Percentiles rank a stretch among this genome's conserved stretches.
phyloP scores from a whole-genome alignment of 768 basidiomycete species.

The Leucocoprinus birnbaumii region DNA sequence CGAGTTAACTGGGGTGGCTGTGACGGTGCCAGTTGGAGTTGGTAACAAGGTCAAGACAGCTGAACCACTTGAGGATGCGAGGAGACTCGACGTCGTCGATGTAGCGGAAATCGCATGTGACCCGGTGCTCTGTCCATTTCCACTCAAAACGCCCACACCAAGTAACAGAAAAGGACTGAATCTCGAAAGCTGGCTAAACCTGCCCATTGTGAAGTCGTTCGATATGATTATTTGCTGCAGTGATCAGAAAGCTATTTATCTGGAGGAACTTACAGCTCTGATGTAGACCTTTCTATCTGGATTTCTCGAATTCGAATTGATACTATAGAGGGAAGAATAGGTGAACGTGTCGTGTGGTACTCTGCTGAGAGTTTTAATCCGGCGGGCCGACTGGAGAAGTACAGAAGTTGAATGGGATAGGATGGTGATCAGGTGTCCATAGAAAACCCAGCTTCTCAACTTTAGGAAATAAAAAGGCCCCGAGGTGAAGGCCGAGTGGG shows the following conservation, averaged over 20 bases:
- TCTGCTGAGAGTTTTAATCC: too few relatives aligned
- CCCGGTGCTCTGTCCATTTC: not conserved
- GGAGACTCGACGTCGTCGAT: not conserved
- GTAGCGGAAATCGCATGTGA: not conserved
- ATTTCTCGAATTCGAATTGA: too few relatives aligned
- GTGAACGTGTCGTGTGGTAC: slow-evolving; percentile 32
- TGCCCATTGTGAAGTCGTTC: not conserved
- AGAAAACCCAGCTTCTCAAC: too few relatives aligned
- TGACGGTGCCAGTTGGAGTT: not conserved
- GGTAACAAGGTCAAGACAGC: not conserved
- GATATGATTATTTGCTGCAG: not conserved
- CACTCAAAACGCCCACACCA: not conserved
- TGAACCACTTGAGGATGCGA: not conserved
- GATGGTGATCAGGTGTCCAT: too few relatives aligned
- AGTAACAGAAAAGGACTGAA: not conserved
- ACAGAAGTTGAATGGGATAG: too few relatives aligned
- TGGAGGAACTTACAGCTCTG: too few relatives aligned
- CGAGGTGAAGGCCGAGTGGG: too few relatives aligned
- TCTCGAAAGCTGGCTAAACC: not conserved
- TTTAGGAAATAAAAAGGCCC: too few relatives aligned
- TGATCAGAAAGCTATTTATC: too few relatives aligned
- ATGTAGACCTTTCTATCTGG: too few relatives aligned
- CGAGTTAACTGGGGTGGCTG: not conserved
- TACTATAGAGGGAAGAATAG: slow-evolving; percentile 23
- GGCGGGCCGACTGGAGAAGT: too few relatives aligned